Conservation (phyloP, 2,329 filamentous ascomycete genomes). For the Calonectria pteridis region DNA sequence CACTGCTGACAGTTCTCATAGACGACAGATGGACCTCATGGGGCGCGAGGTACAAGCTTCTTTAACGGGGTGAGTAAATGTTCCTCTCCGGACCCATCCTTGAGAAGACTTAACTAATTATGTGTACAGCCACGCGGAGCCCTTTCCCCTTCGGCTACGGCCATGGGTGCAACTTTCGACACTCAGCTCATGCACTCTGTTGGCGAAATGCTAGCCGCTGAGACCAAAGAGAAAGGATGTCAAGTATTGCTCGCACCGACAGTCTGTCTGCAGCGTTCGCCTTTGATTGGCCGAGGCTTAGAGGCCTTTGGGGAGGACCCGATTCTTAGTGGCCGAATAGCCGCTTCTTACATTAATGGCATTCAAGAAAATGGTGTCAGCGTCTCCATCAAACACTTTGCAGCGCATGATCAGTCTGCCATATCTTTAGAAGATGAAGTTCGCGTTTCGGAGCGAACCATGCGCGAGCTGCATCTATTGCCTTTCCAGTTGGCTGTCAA, state of each 20-base stretch:
- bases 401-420: slow-evolving; percentile 51
- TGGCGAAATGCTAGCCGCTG: slow-evolving; percentile 69
- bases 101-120: no score
- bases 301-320: slow-evolving; percentile 56
- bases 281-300: slow-evolving; percentile 55
- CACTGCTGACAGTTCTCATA: not conserved
- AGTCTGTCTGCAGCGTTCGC: slow-evolving; percentile 55
- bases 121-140: slow-evolving; percentile 12
- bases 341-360: slow-evolving; percentile 46
- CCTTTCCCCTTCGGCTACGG: slow-evolving; percentile 38
- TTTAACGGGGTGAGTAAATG: not conserved
- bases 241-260: slow-evolving; percentile 65
- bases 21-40: not conserved
- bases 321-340: slow-evolving; percentile 51
- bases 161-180: slow-evolving; percentile 72
- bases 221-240: slow-evolving; percentile 67
- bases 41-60: not conserved
- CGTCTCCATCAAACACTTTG: slow-evolving; percentile 56
- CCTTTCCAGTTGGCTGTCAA: slow-evolving; percentile 53
- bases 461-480: slow-evolving; percentile 41
- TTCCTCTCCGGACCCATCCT: no score
- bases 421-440: slow-evolving; percentile 31
- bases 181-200: slow-evolving; percentile 65
- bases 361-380: slow-evolving; percentile 52
- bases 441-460: slow-evolving; percentile 17